A percentile compares a stretch with the other conserved stretches of the same genome.
Conservation (phyloP, 1,284 basidiomycete genomes). For the Leccinum variabile region DNA sequence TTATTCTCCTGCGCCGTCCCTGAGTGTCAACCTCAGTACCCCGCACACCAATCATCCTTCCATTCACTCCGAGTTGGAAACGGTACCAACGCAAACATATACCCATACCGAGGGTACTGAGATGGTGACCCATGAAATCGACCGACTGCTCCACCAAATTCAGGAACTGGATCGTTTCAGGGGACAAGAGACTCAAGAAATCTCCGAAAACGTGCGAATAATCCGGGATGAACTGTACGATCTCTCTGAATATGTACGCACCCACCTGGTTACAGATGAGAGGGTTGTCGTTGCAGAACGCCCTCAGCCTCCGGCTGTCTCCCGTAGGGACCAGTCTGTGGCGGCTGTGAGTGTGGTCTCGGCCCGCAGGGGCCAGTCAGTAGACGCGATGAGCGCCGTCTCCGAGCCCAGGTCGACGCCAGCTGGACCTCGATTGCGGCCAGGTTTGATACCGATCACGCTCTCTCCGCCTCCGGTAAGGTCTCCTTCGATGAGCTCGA, state of each 20-base stretch:
- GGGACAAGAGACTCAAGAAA: constrained; percentile 58
- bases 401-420: constrained; percentile 29
- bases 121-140: constrained; percentile 64
- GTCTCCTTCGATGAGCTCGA: constrained; percentile 49
- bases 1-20: constrained; percentile 39
- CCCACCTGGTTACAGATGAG: constrained; percentile 27
- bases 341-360: constrained; percentile 31
- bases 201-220: constrained; percentile 58
- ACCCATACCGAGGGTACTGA: constrained; percentile 31
- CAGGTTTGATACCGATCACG: constrained; percentile 22
- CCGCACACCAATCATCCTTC: constrained; percentile 62
- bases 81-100: constrained; percentile 37
- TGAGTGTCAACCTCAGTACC: constrained; percentile 61
- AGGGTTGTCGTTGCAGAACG: constrained; percentile 15
- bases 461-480: constrained; percentile 44
- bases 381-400: constrained; percentile 36
- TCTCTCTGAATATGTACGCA: constrained; percentile 47
- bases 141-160: constrained; percentile 64
- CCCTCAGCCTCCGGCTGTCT: constrained; percentile 30
- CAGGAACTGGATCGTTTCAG: constrained; percentile 57
- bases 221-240: constrained; percentile 63
- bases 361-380: constrained; percentile 41
- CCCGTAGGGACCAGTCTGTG: constrained; percentile 44
- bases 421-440: constrained; percentile 29
- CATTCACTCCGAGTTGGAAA: constrained; percentile 53